phyloP scores from a whole-genome alignment of 768 basidiomycete genomes.

The Lactarius sanguifluus region DNA sequence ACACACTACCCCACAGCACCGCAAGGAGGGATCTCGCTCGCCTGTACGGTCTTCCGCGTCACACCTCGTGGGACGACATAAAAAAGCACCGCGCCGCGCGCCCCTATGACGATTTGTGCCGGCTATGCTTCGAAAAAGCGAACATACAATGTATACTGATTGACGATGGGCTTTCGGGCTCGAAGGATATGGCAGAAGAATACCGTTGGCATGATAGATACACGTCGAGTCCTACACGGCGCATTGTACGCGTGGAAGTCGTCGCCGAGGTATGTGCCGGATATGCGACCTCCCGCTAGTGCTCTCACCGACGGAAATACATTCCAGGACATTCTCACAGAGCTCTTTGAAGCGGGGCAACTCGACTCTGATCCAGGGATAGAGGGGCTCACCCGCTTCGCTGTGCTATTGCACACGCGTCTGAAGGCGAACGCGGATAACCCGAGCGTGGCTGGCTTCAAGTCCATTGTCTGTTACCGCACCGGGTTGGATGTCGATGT shows the following conservation, averaged over 20 bases:
- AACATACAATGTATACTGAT: slow-evolving; percentile 69
- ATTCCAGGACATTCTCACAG: slow-evolving; percentile 33
- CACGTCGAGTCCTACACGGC: slow-evolving; percentile 50
- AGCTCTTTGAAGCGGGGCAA: slow-evolving; percentile 28
- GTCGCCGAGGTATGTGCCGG: slow-evolving; percentile 59
- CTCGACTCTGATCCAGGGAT: slow-evolving; percentile 11
- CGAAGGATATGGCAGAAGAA: slow-evolving; percentile 47
- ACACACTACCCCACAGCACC: slow-evolving; percentile 59
- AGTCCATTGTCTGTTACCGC: slow-evolving; percentile 76
- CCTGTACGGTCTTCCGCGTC: slow-evolving; percentile 45
- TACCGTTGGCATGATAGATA: slow-evolving; percentile 65
- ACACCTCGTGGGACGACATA: slow-evolving; percentile 57
- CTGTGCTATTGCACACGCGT: slow-evolving; percentile 41
- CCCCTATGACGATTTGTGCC: slow-evolving; percentile 59
- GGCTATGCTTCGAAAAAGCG: slow-evolving; percentile 50
- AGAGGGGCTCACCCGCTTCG: slow-evolving; percentile 21
- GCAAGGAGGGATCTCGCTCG: slow-evolving; percentile 55
- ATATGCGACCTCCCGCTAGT: background rate
- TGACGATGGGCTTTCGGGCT: slow-evolving; percentile 67
- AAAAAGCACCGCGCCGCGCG: slow-evolving; percentile 46
- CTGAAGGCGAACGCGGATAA: slow-evolving; percentile 45
- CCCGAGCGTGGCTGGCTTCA: slow-evolving; percentile 61
- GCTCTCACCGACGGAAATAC: background rate
- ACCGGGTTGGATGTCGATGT: slow-evolving; percentile 62
- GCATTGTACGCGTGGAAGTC: slow-evolving; percentile 68